Evolutionary conservation across 768 basidiomycete species (phyloP).

Genomic region (Psilocybe azurescens): DNA sequence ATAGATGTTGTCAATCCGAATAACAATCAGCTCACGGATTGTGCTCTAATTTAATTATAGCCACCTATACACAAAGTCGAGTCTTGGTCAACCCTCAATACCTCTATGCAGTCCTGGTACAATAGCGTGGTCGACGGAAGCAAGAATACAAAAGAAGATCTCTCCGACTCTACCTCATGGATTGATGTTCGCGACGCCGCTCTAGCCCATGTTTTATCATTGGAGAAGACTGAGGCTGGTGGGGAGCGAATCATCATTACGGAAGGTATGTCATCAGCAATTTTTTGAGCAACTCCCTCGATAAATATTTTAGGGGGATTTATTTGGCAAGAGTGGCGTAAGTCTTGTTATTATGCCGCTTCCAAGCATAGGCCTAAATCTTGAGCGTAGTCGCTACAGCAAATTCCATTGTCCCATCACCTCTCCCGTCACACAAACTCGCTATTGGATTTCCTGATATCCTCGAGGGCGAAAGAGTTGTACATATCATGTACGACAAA

Average conservation of each 20-base stretch:
- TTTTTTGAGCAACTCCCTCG: neutral
- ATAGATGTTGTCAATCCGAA: no score
- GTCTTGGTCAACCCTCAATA: conserved; percentile 39
- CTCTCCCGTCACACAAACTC: conserved; percentile 28
- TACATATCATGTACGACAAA: no score
- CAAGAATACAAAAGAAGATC: conserved; percentile 20
- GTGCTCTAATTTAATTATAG: conserved; percentile 2
- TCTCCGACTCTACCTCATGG: conserved; percentile 33
- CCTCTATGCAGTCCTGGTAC: conserved; percentile 37
- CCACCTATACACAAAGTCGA: conserved; percentile 37
- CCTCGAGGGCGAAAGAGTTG: conserved; percentile 9
- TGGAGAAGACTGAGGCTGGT: conserved; percentile 53
- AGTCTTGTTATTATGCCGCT: conserved; percentile 10
- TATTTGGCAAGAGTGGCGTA: conserved; percentile 43
- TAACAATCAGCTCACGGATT: neutral
- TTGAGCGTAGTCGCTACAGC: conserved; percentile 37
- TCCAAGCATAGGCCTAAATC: neutral
- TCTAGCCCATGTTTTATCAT: conserved; percentile 54
- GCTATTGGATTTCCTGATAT: conserved; percentile 34
- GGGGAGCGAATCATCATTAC: conserved; percentile 60
- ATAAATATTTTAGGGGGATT: conserved; percentile 20
- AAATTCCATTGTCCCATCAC: conserved; percentile 29
- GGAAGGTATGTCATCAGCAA: conserved; percentile 28
- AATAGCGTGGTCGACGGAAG: conserved; percentile 27
- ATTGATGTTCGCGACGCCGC: conserved; percentile 62